phyloP scores from a whole-genome alignment of 148 eudicot genomes.

The Rhododendron molle region DNA sequence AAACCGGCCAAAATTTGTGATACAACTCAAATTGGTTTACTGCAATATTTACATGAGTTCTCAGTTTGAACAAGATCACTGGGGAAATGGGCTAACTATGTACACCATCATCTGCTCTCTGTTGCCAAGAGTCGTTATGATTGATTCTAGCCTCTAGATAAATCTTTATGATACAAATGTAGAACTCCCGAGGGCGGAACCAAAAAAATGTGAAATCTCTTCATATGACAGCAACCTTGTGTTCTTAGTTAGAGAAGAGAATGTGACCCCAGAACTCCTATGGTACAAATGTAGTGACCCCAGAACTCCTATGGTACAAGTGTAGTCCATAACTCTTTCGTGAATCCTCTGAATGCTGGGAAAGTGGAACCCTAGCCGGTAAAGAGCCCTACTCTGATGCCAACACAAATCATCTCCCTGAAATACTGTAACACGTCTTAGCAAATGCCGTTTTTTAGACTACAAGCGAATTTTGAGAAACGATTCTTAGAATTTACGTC shows the following conservation, averaged over 20 bases:
- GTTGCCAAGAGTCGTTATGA: not conserved
- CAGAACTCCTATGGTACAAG: not conserved
- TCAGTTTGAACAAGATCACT: not conserved
- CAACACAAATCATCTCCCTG: not conserved
- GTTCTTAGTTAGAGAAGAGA: not conserved
- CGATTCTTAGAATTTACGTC: not conserved
- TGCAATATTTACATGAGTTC: conserved; percentile 4
- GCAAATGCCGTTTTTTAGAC: not conserved
- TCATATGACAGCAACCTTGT: not conserved
- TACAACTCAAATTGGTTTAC: not conserved
- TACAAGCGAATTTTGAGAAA: not conserved
- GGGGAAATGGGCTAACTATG: not conserved
- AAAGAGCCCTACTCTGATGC: not conserved
- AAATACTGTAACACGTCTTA: not conserved
- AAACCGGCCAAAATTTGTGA: conserved; percentile 7
- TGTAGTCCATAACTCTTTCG: not conserved
- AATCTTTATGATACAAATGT: conserved; percentile 3
- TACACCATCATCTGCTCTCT: conserved; percentile 1
- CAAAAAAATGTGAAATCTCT: not conserved
- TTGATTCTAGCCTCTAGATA: conserved; percentile 5
- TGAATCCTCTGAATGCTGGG: not conserved
- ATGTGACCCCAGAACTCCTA: not conserved
- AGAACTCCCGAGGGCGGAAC: not conserved
- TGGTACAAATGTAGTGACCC: not conserved
- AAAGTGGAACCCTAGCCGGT: not conserved